Conservation (phyloP, 352 stramenopile genomes). For the Peronospora farinosa region DNA sequence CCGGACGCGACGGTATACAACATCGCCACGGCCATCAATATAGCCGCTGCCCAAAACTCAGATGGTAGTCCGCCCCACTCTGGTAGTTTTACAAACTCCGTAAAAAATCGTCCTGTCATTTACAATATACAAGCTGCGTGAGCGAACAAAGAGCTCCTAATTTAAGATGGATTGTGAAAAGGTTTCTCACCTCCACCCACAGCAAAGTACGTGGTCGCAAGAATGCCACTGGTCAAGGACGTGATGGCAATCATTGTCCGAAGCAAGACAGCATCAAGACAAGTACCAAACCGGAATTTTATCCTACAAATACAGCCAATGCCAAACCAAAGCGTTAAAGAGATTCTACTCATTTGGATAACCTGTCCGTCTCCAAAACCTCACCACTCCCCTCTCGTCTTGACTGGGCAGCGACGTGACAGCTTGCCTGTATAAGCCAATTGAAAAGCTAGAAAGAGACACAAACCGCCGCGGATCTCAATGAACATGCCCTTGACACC, state of each 20-base stretch:
- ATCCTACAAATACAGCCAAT: no score
- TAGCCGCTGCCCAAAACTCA: slow-evolving; percentile 62
- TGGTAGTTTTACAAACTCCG: slow-evolving; percentile 64
- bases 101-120: slow-evolving; percentile 60
- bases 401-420: slow-evolving; percentile 63
- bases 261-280: slow-evolving; percentile 44
- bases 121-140: neutral
- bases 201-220: slow-evolving; percentile 72
- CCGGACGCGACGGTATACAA: slow-evolving; percentile 68
- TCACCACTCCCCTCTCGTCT: slow-evolving; percentile 73
- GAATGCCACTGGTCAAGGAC: slow-evolving; percentile 54
- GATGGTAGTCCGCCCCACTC: slow-evolving; percentile 46
- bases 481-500: slow-evolving; percentile 84
- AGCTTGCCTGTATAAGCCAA: slow-evolving; percentile 76
- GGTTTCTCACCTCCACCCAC: slow-evolving; percentile 45
- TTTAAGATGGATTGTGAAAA: neutral
- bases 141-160: neutral
- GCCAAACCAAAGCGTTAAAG: neutral
- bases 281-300: slow-evolving; percentile 69
- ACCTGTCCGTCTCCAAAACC: neutral
- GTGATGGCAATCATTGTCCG: slow-evolving; percentile 65
- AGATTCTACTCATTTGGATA: neutral
- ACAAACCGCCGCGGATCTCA: slow-evolving; percentile 69
- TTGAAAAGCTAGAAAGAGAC: slow-evolving; percentile 75
- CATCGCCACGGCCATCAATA: slow-evolving; percentile 62